phyloP scores from a whole-genome alignment of 2,329 filamentous ascomycete genomes.

The Cadophora sp. region DNA sequence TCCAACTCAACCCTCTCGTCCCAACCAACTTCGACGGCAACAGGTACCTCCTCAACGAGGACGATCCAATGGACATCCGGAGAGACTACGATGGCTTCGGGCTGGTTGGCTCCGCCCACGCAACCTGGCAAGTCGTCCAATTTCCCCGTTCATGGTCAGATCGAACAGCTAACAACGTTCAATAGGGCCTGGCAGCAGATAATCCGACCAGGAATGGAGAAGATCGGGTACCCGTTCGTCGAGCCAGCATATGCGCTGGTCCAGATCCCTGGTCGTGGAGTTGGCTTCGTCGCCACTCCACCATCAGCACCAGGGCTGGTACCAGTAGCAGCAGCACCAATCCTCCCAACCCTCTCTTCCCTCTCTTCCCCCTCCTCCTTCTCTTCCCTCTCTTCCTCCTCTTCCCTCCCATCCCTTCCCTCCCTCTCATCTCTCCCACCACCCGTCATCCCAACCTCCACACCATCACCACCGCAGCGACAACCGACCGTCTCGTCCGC shows the following conservation, averaged over 20 bases:
- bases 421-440: neutral
- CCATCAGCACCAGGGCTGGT: neutral
- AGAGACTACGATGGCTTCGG: neutral
- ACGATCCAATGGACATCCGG: neutral
- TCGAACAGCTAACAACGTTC: neutral
- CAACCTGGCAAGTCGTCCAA: neutral
- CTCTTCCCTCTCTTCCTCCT: neutral
- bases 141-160: neutral
- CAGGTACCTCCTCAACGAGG: neutral
- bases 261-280: neutral
- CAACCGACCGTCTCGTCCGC: neutral
- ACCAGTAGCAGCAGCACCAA: neutral
- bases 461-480: neutral
- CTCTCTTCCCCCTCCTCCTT: neutral
- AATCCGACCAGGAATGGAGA: neutral
- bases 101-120: neutral
- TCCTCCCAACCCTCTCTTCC: neutral
- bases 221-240: neutral
- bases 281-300: neutral
- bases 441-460: neutral
- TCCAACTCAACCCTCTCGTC: neutral
- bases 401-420: neutral
- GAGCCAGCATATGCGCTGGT: neutral
- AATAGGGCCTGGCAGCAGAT: conserved; percentile 2
- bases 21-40: neutral